Conservation (phyloP, 2,329 filamentous ascomycete genomes). For the Aspergillus texensis region DNA sequence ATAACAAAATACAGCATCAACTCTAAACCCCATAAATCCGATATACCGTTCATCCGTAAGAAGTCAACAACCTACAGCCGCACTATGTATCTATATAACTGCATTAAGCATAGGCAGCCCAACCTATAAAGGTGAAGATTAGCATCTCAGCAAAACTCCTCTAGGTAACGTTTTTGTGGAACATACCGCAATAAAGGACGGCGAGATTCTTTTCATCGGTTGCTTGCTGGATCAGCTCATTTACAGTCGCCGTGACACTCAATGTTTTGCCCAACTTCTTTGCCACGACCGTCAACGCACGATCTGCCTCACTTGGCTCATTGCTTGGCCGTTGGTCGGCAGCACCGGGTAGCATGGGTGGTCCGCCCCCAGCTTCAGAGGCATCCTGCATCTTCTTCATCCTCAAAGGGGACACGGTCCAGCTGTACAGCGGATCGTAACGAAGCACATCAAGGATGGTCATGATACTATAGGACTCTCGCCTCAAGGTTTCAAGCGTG, state of each 20-base stretch:
- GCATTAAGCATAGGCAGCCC: constrained; percentile 53
- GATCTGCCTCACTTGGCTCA: constrained; percentile 79
- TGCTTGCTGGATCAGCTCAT: constrained; percentile 94
- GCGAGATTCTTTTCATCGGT: constrained; percentile 91
- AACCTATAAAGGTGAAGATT: constrained; percentile 39
- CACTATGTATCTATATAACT: background rate
- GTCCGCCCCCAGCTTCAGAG: constrained; percentile 46
- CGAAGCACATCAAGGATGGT: constrained; percentile 95
- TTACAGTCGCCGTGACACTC: constrained; percentile 93
- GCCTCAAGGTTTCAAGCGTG: constrained; percentile 89
- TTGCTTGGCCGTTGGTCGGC: constrained; percentile 46
- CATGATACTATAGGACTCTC: constrained; percentile 97
- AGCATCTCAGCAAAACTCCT: background rate
- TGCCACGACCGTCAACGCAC: constrained; percentile 87
- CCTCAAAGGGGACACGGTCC: constrained; percentile 78
- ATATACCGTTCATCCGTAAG: background rate
- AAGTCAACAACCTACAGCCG: background rate
- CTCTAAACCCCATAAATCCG: background rate
- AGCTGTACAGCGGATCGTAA: constrained; percentile 96
- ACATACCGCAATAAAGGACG: constrained; percentile 78
- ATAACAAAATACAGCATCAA: background rate
- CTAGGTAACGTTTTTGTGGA: background rate
- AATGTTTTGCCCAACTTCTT: constrained; percentile 95
- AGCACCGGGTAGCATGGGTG: constrained; percentile 35
- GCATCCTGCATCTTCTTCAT: constrained; percentile 68